Evolutionary conservation across 257 asterid genomes (phyloP).

Genomic region (Mentha longifolia): DNA sequence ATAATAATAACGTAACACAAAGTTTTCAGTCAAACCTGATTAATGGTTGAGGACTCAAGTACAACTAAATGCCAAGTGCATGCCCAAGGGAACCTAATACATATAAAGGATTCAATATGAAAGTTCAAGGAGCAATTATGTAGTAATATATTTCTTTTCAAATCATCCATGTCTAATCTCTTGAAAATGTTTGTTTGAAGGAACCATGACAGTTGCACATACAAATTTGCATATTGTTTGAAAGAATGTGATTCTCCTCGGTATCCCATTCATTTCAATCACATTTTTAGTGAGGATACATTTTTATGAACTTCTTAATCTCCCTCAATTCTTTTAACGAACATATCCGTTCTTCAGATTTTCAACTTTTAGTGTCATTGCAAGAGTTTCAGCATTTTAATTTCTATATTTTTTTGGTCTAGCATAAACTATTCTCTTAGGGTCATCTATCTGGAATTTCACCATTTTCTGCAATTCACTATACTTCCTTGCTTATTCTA

Average conservation of each 20-base stretch:
- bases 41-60: neutral
- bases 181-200: neutral
- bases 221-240: conserved; percentile 20
- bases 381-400: neutral
- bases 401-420: neutral
- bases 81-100: neutral
- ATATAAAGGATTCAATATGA: neutral
- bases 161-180: neutral
- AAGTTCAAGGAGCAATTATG: conserved; percentile 15
- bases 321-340: neutral
- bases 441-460: neutral
- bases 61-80: neutral
- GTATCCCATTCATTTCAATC: neutral
- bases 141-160: neutral
- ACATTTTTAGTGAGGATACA: neutral
- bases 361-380: neutral
- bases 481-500: conserved; percentile 4
- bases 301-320: neutral
- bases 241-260: neutral
- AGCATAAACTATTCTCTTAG: neutral
- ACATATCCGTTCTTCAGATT: neutral
- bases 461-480: neutral
- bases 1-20: neutral
- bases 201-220: conserved; percentile 5
- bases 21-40: neutral